Percentiles rank a stretch among this genome's conserved stretches.
These are phyloP conservation scores for Mortierella sp. DNA, from an alignment of 371 early-diverging fungal species.

Conservation along the genomic window DNA sequence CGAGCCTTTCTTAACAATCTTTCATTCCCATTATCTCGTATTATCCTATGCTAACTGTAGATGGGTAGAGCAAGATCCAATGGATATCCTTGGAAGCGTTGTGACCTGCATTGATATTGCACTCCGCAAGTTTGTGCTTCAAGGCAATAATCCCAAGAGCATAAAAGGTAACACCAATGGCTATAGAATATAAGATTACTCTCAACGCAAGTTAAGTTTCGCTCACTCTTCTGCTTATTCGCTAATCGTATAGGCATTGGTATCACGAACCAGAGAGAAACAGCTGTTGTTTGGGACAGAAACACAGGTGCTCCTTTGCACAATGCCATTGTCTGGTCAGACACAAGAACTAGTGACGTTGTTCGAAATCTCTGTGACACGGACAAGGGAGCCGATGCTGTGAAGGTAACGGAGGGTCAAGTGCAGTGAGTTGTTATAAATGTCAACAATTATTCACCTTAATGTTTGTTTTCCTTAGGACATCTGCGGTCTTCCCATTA, in stretches of 20 bases:
- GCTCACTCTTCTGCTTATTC: background rate
- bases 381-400: slow-evolving; percentile 62
- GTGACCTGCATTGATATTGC: slow-evolving; percentile 79
- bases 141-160: slow-evolving; percentile 69
- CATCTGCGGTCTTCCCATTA: slow-evolving; percentile 90
- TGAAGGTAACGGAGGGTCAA: slow-evolving; percentile 45
- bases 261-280: slow-evolving; percentile 97
- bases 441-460: no score
- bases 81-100: slow-evolving; percentile 80
- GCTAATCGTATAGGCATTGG: slow-evolving; percentile 73
- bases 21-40: background rate
- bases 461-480: slow-evolving; percentile 34
- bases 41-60: slow-evolving; percentile 48
- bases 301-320: slow-evolving; percentile 86
- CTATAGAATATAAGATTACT: background rate
- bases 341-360: slow-evolving; percentile 84
- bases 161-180: slow-evolving; percentile 65
- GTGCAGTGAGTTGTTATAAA: background rate
- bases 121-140: slow-evolving; percentile 71
- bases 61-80: slow-evolving; percentile 95
- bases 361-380: slow-evolving; percentile 75
- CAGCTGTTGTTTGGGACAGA: slow-evolving; percentile 91
- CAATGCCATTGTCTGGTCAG: slow-evolving; percentile 96
- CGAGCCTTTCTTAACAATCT: background rate
- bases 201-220: background rate